Base-by-base conservation (phyloP, 495 filamentous ascomycete species). In the Tuber aestivum region DNA sequence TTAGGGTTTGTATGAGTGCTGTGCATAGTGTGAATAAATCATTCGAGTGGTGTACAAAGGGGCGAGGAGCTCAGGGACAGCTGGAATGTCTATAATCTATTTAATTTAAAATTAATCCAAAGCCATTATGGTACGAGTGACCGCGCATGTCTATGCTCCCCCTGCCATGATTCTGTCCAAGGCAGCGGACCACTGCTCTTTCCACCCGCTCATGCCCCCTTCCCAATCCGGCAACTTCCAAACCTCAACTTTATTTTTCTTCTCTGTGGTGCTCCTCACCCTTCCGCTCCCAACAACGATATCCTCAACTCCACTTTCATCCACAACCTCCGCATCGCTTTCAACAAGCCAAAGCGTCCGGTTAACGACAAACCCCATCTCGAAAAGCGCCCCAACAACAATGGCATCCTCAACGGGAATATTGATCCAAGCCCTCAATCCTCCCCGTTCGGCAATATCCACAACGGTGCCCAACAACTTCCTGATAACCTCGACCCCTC, bases 181-280 rank as follows among this genome's bases (percentile, higher is more conserved):
- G 71, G 77, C 20, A 84, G 80, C 80, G 86, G 83, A 79, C 84
- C 78, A 80, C 35, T 78, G 69, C 42, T 80, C 77, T 38, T 74
- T 80, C 78, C 78, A 80, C 45, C 77, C 77, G 32, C 42, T 41
- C 78, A 80, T 80, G 12, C 77, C 77, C 16, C 76, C 76, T 27
- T 78, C 76, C 77, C 76, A 79, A 69, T 79, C 74, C n/a, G 72
- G 75, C 27, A 75, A 75, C n/a, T 79, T 74, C 72, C 70, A 78
- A 40, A 44, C n/a, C 14, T 71, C 72, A 40, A 61, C 69, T 42
- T 77, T 78, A 42, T 40, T 35, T 5, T 16, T 41, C 69, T 75
- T 69, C n/a, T 76, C 42, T 20, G 27, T 42, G 1, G 41, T 35
- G 9, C 75, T 73, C 32, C 68, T 80, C 44, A 20, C 56, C 56